phyloP scores from a whole-genome alignment of 441 rosid species.

The Sinapis alba region DNA sequence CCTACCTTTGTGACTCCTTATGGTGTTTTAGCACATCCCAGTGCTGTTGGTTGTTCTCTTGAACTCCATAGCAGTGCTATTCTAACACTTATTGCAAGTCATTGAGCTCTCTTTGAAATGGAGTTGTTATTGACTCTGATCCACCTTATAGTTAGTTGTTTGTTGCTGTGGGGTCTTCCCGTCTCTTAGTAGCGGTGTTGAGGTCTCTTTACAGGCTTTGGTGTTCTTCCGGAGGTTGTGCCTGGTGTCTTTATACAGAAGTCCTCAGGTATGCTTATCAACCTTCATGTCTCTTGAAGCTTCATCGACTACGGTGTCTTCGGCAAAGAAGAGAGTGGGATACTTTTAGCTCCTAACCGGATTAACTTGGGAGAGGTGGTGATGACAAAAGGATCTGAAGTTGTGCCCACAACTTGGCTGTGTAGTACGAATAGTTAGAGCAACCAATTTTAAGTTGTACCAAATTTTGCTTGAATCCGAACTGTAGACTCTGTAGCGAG shows the following conservation, averaged over 20 bases:
- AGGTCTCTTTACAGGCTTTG: not conserved
- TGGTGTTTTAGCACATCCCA: no score
- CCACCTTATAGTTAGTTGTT: no score
- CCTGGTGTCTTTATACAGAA: not conserved
- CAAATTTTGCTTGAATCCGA: not conserved
- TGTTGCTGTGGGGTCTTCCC: not conserved
- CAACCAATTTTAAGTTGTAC: not conserved
- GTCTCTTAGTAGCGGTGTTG: not conserved
- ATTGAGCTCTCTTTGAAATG: no score
- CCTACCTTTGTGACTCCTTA: no score
- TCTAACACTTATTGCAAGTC: no score
- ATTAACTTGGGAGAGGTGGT: not conserved
- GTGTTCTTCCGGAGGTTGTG: not conserved
- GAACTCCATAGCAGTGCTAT: no score
- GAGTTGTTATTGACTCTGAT: no score
- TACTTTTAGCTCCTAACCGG: not conserved
- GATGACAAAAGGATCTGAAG: not conserved
- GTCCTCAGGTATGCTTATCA: not conserved
- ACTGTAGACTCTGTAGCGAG: not conserved
- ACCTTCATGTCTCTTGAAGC: not conserved
- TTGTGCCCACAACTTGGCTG: not conserved
- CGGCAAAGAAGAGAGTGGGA: not conserved
- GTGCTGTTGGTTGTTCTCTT: no score
- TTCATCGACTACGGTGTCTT: not conserved
- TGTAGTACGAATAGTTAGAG: not conserved